A percentile compares a stretch with the other conserved stretches of the same genome.
Conservation (phyloP, 306 rosid genomes). For the Prunus persica region DNA sequence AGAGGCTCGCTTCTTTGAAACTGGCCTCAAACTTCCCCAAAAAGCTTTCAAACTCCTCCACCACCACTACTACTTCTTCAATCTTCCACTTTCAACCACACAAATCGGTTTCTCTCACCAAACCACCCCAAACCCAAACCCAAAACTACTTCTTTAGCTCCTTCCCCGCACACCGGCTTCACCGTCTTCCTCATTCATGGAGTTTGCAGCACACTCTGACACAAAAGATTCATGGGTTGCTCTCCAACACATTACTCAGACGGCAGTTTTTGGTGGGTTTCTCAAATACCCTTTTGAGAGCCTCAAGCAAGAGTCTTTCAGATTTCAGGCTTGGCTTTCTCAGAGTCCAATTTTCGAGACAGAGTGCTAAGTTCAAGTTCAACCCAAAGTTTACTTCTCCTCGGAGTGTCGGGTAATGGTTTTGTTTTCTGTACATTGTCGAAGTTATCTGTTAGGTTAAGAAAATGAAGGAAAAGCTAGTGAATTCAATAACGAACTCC, state of each 20-base stretch:
- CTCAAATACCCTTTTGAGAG: constrained; percentile 32
- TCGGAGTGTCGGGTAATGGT: constrained; percentile 47
- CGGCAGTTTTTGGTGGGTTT: constrained; percentile 30
- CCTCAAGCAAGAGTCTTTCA: constrained; percentile 23
- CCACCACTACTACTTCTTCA: constrained; percentile 27
- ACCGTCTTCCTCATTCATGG: constrained; percentile 34
- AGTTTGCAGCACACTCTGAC: constrained; percentile 27
- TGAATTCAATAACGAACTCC: neutral
- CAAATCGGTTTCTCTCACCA: constrained; percentile 30
- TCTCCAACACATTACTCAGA: constrained; percentile 37
- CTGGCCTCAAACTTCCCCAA: constrained; percentile 23
- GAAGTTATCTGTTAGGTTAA: neutral
- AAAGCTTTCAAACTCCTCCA: constrained; percentile 27
- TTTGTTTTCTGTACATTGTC: neutral
- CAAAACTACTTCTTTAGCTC: constrained; percentile 30
- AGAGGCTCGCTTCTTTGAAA: constrained; percentile 35
- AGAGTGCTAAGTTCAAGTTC: constrained; percentile 29
- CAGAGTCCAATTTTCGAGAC: constrained; percentile 31
- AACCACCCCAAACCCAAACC: constrained; percentile 17
- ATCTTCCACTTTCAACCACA: constrained; percentile 18
- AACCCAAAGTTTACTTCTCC: constrained; percentile 16
- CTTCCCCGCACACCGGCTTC: constrained; percentile 21
- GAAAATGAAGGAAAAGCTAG: neutral
- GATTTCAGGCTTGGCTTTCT: constrained; percentile 30
- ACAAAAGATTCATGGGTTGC: constrained; percentile 30